Evolutionary conservation across 805 yeast species (phyloP), one percentile per base, ranked within the genome.

Genomic region (Myxozyma nipponensis): DNA sequence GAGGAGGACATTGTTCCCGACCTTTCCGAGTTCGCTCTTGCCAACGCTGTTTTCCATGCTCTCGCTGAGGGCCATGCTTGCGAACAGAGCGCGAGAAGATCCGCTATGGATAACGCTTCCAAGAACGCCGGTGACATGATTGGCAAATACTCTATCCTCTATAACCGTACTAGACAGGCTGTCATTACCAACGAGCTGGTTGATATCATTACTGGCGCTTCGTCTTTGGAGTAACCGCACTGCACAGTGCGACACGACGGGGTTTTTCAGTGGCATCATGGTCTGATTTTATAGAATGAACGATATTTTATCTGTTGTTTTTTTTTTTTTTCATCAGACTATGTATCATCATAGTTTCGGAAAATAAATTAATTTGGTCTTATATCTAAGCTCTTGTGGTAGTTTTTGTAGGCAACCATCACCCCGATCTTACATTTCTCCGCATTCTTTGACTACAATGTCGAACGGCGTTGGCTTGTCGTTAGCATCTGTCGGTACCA

Each of bases 121-220:
- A 91, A 93, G 93, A 91, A 91, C 71, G 98, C 98, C 59, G 96
- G 95, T 76, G 98, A 93, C 67, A 93, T 93, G 98, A 93, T 93
- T 71, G 82, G 80, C 76, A 84, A 81, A 70, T 91, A 86, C 85
- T 85, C 98, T 63, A 93, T 93, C 73, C 83, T 93, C 75, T 93
- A 93, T 78, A 93, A 93, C 90, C 91, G 98, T 82, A 85, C 97
- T 68, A 88, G 97, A 80, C 98, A 93, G 81, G 96, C 97, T 63
- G 96, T 90, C 69, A 91, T 91, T 69, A 90, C 98, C 75, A 93
- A 93, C 82, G 98, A 93, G 80, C 79, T 93, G 83, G 98, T 93
- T 69, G 98, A 93, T 77, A 93, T 93, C 69, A 91, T 93, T 73
- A 93, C 98, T 66, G 98, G 98, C 89, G 98, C 98, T 67, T 88